Conservation (phyloP, 148 eudicot genomes). For the Camellia japonica region DNA sequence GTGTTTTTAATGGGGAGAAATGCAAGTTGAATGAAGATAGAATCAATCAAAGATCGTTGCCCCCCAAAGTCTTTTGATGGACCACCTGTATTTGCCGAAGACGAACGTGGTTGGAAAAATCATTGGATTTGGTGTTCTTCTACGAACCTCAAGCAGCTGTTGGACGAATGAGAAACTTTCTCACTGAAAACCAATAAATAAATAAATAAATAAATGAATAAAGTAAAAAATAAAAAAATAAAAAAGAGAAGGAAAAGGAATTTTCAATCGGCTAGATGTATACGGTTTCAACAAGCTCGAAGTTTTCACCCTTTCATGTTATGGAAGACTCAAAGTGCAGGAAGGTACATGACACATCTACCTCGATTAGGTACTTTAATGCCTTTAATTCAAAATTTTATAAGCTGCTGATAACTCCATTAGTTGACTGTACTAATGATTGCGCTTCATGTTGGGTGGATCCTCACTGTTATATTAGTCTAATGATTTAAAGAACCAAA, state of each 20-base stretch:
- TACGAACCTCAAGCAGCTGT: background rate
- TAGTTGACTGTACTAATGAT: background rate
- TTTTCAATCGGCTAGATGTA: too few relatives aligned
- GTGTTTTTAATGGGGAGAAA: background rate
- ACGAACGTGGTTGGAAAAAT: background rate
- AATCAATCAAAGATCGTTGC: background rate
- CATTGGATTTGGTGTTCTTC: background rate
- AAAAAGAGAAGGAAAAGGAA: background rate
- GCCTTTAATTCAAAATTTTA: background rate
- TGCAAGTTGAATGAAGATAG: background rate
- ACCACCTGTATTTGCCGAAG: background rate
- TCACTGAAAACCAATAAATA: background rate
- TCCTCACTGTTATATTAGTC: background rate
- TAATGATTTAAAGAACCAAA: slow-evolving; percentile 1
- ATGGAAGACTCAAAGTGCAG: slow-evolving; percentile 2
- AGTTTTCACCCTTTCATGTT: background rate
- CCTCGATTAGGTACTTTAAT: background rate
- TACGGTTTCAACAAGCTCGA: background rate
- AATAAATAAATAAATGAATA: background rate
- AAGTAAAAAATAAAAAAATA: background rate
- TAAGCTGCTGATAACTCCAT: background rate
- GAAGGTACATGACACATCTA: background rate
- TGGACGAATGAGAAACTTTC: background rate
- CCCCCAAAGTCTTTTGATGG: background rate
- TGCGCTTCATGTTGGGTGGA: background rate